Evolutionary conservation across 1,284 basidiomycete genomes (phyloP).

Genomic region (Apiotrichum domesticum): DNA sequence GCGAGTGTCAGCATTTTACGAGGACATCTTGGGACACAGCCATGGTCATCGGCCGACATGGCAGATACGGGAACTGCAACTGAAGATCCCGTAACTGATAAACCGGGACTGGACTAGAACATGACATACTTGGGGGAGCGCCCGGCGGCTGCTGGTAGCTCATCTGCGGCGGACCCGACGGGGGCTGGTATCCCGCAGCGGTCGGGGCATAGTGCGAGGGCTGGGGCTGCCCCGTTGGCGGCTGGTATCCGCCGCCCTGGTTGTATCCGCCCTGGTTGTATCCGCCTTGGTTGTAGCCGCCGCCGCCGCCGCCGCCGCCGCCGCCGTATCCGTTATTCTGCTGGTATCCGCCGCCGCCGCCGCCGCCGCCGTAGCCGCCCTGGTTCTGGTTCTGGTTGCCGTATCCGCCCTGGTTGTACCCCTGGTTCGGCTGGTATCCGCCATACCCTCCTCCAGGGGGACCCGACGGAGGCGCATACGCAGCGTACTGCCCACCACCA

Average conservation of each 20-base stretch:
- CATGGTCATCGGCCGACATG: not conserved
- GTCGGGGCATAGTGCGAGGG: slow-evolving; percentile 10
- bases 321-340: not conserved
- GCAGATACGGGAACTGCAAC: not conserved
- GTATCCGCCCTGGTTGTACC: not conserved
- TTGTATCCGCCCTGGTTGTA: not conserved
- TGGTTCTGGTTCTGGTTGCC: not conserved
- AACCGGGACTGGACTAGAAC: not conserved
- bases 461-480: not conserved
- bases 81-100: not conserved
- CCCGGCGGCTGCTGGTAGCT: slow-evolving; percentile 4
- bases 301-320: not conserved
- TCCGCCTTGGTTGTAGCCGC: slow-evolving; percentile 1
- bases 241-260: slow-evolving; percentile 1
- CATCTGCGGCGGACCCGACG: not conserved
- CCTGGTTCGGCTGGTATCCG: not conserved
- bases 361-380: not conserved
- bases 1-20: not conserved
- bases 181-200: slow-evolving; percentile 8
- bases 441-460: not conserved
- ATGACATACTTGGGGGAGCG: not conserved
- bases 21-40: not conserved
- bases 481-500: not conserved
- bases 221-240: slow-evolving; percentile 11
- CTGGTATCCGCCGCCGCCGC: slow-evolving; percentile 2